Conservation (phyloP, 1,139 yeast genomes). For the Kazachstania sp. region DNA sequence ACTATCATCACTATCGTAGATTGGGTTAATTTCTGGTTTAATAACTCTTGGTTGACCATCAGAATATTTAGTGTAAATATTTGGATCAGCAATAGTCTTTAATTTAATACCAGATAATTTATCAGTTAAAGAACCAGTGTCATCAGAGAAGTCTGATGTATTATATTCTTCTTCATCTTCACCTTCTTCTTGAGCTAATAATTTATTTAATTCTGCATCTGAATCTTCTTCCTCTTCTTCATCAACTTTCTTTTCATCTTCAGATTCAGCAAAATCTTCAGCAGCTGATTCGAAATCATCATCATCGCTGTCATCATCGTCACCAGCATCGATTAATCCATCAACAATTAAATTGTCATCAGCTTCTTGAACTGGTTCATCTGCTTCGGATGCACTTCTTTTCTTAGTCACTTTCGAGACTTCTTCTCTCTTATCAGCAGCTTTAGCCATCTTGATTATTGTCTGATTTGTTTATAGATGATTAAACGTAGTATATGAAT, state of each 20-base stretch:
- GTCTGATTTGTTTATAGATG: neutral
- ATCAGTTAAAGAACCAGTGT: slow-evolving; percentile 44
- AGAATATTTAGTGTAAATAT: slow-evolving; percentile 49
- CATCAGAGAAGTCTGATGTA: slow-evolving; percentile 31
- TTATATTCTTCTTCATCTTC: slow-evolving; percentile 30
- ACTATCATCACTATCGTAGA: slow-evolving; percentile 87
- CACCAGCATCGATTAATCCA: slow-evolving; percentile 34
- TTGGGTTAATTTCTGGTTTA: slow-evolving; percentile 85
- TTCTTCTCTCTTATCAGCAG: neutral
- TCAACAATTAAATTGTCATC: slow-evolving; percentile 35
- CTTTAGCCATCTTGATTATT: slow-evolving; percentile 3
- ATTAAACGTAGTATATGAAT: neutral
- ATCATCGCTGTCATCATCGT: slow-evolving; percentile 17
- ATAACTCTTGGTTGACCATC: slow-evolving; percentile 74
- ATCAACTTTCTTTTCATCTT: slow-evolving; percentile 18
- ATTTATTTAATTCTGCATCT: slow-evolving; percentile 52
- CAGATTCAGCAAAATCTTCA: slow-evolving; percentile 16
- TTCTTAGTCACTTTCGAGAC: slow-evolving; percentile 22
- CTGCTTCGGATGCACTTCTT: slow-evolving; percentile 23
- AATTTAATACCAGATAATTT: slow-evolving; percentile 46
- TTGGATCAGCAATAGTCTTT: slow-evolving; percentile 40
- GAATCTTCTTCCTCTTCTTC: slow-evolving; percentile 41
- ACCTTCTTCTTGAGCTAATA: slow-evolving; percentile 45
- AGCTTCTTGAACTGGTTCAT: slow-evolving; percentile 18
- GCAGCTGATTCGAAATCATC: slow-evolving; percentile 13